Base-by-base conservation (phyloP, 1,284 basidiomycete genomes). In the Sanghuangporus weigelae region DNA sequence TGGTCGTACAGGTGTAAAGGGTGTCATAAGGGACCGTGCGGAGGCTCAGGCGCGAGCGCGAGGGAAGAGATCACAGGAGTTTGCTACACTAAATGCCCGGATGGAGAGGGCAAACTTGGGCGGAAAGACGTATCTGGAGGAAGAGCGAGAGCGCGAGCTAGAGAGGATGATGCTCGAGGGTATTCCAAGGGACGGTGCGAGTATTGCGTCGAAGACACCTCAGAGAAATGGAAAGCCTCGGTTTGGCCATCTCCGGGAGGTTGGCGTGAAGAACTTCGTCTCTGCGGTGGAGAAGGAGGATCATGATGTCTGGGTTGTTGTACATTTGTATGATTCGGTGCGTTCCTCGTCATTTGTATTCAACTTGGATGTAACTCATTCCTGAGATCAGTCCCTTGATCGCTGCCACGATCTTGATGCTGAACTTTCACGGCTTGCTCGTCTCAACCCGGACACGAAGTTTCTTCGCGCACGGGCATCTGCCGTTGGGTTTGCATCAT, bases 271-370 rank as follows among this genome's bases (percentile, higher is more conserved):
- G 64, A 88, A 89, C 26, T 95, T 88, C 69, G 78, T 94, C 59
- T 76, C 78, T 58, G 90, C 92, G 2, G 85, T 95, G 3, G 92
- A 94, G 72, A 78, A 82, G 35, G 92, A 93, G 72, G 83, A 84
- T 38, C 76, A 75, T 59, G 83, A 81, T 2, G 81, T 85, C 4
- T 92, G 89, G 84, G 89, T 95, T 14, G 84, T 93, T 12, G 79
- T 95, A 38, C 92, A 95, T 73, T 78, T 95, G 7, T 95, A 93
- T 69, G 90, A 93, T 69, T 79, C 90, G 49, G 92, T 93, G 72
- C 68, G 87, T 79, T n/a, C 38, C 21, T 46, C 54, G 49, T 50
- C 60, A 31, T 53, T 11, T n/a, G n/a, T 38, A 11, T 50, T 21
- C 39, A 23, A 10, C 39, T 61, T n/a, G 21, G 16, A 51, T 6